Evolutionary conservation across 208 protist species (phyloP).

Genomic region (Wallacemonas rigidus): DNA sequence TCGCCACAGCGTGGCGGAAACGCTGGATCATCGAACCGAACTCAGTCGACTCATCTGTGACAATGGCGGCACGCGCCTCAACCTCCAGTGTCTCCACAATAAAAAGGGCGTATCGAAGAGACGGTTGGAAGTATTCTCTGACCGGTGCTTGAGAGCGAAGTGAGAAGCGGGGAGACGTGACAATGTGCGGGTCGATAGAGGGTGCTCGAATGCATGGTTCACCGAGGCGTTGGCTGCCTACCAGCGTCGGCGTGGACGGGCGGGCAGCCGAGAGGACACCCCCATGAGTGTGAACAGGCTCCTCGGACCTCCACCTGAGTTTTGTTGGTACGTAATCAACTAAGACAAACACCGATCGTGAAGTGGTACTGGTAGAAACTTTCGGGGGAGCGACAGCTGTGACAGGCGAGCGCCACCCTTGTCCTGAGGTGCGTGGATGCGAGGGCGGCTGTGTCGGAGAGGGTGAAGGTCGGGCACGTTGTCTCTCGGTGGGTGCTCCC

Average conservation of each 20-base stretch:
- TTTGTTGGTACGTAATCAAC: neutral
- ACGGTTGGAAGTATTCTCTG: constrained; percentile 23
- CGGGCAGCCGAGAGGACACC: constrained; percentile 10
- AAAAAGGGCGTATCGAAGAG: constrained; percentile 50
- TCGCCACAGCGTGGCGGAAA: constrained; percentile 35
- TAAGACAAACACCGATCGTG: constrained; percentile 2
- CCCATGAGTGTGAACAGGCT: neutral
- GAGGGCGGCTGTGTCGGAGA: too few relatives aligned
- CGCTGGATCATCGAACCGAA: constrained; percentile 36
- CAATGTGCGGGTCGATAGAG: neutral
- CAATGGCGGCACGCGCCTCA: constrained; percentile 36
- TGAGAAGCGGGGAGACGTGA: neutral
- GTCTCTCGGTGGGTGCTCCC: neutral
- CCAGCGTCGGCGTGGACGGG: neutral
- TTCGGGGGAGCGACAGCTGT: too few relatives aligned
- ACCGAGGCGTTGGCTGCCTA: neutral
- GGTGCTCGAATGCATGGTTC: neutral
- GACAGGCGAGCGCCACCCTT: too few relatives aligned
- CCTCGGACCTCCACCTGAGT: constrained; percentile 1
- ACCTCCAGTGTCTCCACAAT: constrained; percentile 46
- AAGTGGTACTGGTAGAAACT: neutral
- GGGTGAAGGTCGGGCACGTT: too few relatives aligned
- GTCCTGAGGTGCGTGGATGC: too few relatives aligned
- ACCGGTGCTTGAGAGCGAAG: neutral
- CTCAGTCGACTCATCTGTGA: constrained; percentile 29